A percentile compares a stretch with the other conserved stretches of the same genome.
phyloP scores from a whole-genome alignment of 108 stramenopile genomes.

The Cyclostephanos tholiformis region DNA sequence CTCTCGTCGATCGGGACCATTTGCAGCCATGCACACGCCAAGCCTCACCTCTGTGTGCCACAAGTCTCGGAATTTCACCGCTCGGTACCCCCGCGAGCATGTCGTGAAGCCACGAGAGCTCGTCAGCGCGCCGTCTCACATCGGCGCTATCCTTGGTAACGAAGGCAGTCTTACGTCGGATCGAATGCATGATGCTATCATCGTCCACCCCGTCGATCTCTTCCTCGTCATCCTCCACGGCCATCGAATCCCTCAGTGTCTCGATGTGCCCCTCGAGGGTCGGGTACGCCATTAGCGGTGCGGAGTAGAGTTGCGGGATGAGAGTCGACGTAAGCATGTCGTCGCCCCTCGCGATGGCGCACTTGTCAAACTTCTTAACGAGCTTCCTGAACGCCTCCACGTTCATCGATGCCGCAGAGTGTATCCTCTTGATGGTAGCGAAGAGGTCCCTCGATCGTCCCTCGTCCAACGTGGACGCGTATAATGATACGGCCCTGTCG shows the following conservation, averaged over 20 bases:
- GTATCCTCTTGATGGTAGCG: conserved; percentile 38
- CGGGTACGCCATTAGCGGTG: conserved; percentile 50
- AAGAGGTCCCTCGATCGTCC: conserved; percentile 41
- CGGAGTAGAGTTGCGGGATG: conserved; percentile 64
- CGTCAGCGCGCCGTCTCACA: conserved; percentile 42
- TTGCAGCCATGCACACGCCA: neutral
- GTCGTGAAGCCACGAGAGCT: conserved; percentile 43
- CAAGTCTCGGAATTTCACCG: conserved; percentile 37
- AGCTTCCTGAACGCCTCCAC: conserved; percentile 72
- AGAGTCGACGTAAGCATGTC: conserved; percentile 48
- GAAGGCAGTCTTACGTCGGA: conserved; percentile 25
- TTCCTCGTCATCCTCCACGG: conserved; percentile 36
- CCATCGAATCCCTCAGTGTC: conserved; percentile 47
- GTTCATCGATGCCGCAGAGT: conserved; percentile 63
- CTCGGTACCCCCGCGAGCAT: conserved; percentile 35
- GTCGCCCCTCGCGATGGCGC: conserved; percentile 43
- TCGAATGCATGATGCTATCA: conserved; percentile 22
- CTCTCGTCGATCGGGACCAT: neutral
- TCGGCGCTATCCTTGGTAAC: conserved; percentile 23
- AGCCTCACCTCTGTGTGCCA: conserved; percentile 68
- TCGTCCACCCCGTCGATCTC: conserved; percentile 35
- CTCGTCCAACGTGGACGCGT: conserved; percentile 40
- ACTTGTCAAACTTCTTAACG: conserved; percentile 79
- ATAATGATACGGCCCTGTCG: conserved; percentile 39
- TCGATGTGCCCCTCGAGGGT: conserved; percentile 57